Percentiles rank a stretch among this genome's conserved stretches.
Evolutionary conservation across 2,329 filamentous ascomycete genomes (phyloP).

Genomic region (Talaromyces sp.): DNA sequence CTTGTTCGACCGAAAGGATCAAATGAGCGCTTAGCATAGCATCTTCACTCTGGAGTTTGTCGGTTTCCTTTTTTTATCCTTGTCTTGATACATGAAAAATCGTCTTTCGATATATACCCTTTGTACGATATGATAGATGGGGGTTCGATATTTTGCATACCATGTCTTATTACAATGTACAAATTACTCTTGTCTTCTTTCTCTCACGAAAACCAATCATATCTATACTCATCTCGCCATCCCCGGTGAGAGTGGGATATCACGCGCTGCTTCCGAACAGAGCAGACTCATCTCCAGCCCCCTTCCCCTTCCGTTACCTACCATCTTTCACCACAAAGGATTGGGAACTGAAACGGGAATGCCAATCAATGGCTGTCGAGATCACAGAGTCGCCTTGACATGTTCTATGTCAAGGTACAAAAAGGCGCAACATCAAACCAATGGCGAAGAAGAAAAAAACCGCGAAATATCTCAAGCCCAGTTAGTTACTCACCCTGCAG

Average conservation of each 20-base stretch:
- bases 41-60: constrained; percentile 16
- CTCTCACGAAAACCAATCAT: not conserved
- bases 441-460: too few species aligned
- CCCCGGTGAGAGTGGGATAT: constrained; percentile 11
- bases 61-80: constrained; percentile 12
- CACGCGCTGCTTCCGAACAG: constrained; percentile 51
- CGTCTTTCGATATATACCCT: constrained; percentile 18
- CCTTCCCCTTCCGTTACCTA: constrained; percentile 29
- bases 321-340: not conserved
- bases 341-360: not conserved
- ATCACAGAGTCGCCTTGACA: constrained; percentile 16
- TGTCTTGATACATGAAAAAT: too few species aligned
- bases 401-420: not conserved
- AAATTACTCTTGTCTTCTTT: not conserved
- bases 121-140: constrained; percentile 21
- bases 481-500: not conserved
- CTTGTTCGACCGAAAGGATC: not conserved
- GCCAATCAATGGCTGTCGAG: not conserved
- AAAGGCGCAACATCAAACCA: constrained; percentile 48
- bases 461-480: not conserved
- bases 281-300: constrained; percentile 46
- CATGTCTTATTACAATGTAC: not conserved
- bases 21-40: constrained; percentile 4
- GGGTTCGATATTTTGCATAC: not conserved
- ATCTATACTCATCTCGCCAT: not conserved